Base-by-base conservation (phyloP, 306 rosid species). In the Rosa lucieae region DNA sequence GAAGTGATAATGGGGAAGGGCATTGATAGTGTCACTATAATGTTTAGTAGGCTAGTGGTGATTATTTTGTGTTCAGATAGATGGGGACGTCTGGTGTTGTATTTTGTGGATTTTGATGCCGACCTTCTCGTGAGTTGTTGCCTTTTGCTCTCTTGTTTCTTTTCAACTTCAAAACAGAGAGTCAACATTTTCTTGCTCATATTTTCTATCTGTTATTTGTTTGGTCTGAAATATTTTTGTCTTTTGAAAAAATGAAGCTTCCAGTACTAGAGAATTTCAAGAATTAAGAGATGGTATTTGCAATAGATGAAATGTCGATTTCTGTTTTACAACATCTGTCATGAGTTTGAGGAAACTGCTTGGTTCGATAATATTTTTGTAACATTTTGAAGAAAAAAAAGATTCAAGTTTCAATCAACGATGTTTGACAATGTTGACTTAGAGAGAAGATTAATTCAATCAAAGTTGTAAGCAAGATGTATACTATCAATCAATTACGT, bases 81-180 rank as follows among this genome's bases (percentile, higher is more conserved):
- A 78, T 18, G 70, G 68, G 68, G 80, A 79, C 80, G 3, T 78
- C 17, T 26, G 48, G 7, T 47, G 68, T 74, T 74, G 51, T 82
- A 44, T n/a, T 44, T 20, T 18, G 14, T 39, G 78, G 66, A 37
- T 74, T 40, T 74, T 70, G 62, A 68, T 61, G 73, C 15, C 46
- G 77, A 69, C 70, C 48, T 23, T 83, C 51, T 74, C 73, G 76
- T 59, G 74, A 61, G 83, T 70, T 61, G 32, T 61, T 59, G 21
- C 32, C 20, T 47, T 53, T 21, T 56, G 17, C 14, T 42, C 46
- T 21, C 58, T 40, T 21, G 6, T 6, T 35, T 47, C 10, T 67
- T 20, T 67, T 40, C 2, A 29, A 65, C 0, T 12, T 65, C 4
- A 32, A 6, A 63, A 5, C 8, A 63, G 43, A 35, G 42, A 14